Conservation (phyloP, 805 yeast genomes). For the Candida silvicultrix region DNA sequence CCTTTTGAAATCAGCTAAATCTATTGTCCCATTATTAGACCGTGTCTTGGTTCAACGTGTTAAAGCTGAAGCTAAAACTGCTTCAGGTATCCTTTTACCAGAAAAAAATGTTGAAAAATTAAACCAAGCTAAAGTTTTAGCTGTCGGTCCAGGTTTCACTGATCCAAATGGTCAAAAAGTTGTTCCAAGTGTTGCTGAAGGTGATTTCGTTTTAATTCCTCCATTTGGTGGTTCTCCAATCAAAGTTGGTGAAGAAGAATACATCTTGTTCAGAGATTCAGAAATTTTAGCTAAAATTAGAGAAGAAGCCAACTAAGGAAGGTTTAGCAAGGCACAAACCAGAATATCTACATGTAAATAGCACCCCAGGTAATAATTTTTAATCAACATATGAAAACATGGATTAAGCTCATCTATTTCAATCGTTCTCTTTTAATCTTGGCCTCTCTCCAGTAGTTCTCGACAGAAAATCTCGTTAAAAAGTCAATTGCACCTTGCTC, state of each 20-base stretch:
- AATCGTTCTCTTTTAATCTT: conserved; percentile 1
- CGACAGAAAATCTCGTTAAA: conserved; percentile 45
- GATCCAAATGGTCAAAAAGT: conserved; percentile 70
- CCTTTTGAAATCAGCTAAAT: conserved; percentile 73
- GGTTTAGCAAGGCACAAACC: too few relatives aligned
- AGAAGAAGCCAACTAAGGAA: conserved; percentile 29
- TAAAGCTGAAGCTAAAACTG: conserved; percentile 86
- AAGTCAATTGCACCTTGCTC: conserved; percentile 40
- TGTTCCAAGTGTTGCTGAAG: conserved; percentile 72
- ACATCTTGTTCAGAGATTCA: conserved; percentile 81
- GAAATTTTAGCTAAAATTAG: conserved; percentile 93
- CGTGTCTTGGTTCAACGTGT: conserved; percentile 93
- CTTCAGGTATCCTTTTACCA: conserved; percentile 89
- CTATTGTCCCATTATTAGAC: conserved; percentile 89
- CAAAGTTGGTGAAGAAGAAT: conserved; percentile 80
- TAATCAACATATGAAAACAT: background rate
- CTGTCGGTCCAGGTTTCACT: conserved; percentile 91
- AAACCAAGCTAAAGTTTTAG: conserved; percentile 85
- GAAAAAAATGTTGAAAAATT: conserved; percentile 94
- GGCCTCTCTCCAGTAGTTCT: conserved; percentile 51
- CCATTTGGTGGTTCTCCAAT: conserved; percentile 88
- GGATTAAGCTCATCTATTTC: background rate
- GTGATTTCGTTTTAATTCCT: conserved; percentile 94
- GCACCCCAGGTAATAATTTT: background rate
- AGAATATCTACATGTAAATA: background rate